These are phyloP conservation scores for Nasturtium officinale DNA, from an alignment of 345 rosid species.

Conservation along the genomic window DNA sequence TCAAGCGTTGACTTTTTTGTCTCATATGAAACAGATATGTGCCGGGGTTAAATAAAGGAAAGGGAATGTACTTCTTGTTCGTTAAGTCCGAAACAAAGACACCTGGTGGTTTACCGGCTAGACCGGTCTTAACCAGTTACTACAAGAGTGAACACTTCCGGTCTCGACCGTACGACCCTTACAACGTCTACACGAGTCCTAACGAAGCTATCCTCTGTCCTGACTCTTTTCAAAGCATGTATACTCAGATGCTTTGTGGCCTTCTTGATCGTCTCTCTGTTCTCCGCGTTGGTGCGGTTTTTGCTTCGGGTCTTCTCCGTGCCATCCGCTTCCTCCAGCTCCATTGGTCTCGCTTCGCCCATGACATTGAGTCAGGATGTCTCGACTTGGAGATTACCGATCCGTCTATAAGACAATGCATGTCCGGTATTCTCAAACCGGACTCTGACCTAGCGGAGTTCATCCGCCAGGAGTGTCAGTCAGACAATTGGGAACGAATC, in stretches of 20 bases:
- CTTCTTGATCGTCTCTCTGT: constrained; percentile 72
- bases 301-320: constrained; percentile 88
- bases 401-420: constrained; percentile 49
- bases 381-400: constrained; percentile 58
- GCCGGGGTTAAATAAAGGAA: constrained; percentile 88
- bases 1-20: constrained; percentile 33
- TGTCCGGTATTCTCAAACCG: constrained; percentile 57
- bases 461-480: constrained; percentile 52
- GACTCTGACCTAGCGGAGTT: constrained; percentile 60
- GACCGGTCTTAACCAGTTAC: constrained; percentile 96
- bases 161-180: constrained; percentile 83
- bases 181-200: constrained; percentile 89
- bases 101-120: constrained; percentile 81
- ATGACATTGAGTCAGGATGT: constrained; percentile 65
- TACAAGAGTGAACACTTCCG: constrained; percentile 90
- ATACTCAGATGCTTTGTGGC: constrained; percentile 90
- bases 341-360: constrained; percentile 64
- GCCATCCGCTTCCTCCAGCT: constrained; percentile 91
- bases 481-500: constrained; percentile 73
- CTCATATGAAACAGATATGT: constrained; percentile 57
- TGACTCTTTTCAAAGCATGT: constrained; percentile 97
- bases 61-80: constrained; percentile 80
- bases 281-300: constrained; percentile 88
- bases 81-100: constrained; percentile 90
- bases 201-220: constrained; percentile 87